Conservation (phyloP, 305 asterid genomes). For the Solanum hybrid region DNA sequence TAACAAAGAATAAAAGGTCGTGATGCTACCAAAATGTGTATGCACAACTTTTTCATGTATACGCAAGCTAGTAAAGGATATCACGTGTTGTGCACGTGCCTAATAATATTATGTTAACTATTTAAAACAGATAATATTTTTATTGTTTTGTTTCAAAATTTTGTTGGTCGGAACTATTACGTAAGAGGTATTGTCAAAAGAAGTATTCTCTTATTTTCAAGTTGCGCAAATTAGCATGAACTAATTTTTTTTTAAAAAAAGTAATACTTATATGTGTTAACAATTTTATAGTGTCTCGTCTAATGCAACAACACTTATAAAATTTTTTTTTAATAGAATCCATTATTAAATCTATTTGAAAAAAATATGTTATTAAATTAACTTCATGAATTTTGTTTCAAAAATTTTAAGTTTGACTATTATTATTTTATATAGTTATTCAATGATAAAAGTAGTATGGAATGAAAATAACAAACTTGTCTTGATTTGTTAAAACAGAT, state of each 20-base stretch:
- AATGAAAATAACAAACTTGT: no score
- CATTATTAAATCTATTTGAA: background rate
- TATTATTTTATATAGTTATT: no score
- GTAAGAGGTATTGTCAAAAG: no score
- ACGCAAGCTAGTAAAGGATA: background rate
- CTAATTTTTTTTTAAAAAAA: no score
- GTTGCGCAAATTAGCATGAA: background rate
- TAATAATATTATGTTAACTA: background rate
- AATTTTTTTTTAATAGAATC: background rate
- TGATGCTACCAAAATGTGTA: background rate
- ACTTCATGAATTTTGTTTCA: background rate
- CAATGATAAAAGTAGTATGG: no score
- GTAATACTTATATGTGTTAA: background rate
- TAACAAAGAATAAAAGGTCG: no score
- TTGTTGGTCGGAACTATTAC: no score
- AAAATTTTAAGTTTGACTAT: no score
- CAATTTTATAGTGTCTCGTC: background rate
- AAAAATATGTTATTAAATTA: no score
- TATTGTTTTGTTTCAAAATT: background rate
- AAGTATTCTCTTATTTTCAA: no score
- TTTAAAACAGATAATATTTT: no score
- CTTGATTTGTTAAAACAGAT: background rate
- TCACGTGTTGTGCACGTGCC: background rate
- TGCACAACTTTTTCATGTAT: no score
- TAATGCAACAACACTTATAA: background rate